Percentiles rank a stretch among this genome's conserved stretches.
phyloP scores from a whole-genome alignment of 176 grass and related monocot species.

The Carex parvula region DNA sequence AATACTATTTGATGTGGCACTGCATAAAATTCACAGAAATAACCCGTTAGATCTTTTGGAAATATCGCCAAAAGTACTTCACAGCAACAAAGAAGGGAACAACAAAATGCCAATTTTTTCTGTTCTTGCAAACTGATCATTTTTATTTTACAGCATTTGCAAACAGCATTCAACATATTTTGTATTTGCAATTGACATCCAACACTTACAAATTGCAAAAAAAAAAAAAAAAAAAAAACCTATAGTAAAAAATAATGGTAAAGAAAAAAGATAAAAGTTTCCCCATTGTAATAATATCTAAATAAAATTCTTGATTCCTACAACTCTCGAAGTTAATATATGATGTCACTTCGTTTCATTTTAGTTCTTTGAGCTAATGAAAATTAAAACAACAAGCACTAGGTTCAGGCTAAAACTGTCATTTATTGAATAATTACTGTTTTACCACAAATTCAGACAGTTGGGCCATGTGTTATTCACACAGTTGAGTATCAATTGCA shows the following conservation, averaged over 20 bases:
- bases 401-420: neutral
- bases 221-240: neutral
- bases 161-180: neutral
- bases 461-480: neutral
- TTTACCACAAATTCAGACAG: neutral
- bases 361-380: neutral
- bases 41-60: neutral
- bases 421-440: neutral
- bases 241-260: neutral
- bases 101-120: neutral
- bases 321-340: neutral
- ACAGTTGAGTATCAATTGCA: neutral
- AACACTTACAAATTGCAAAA: neutral
- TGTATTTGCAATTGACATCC: neutral
- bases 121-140: neutral
- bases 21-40: conserved; percentile 37
- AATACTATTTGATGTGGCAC: conserved; percentile 71
- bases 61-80: neutral
- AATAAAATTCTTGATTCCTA: neutral
- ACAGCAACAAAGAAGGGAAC: neutral
- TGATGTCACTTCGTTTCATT: neutral
- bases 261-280: neutral
- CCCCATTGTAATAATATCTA: neutral
- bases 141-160: neutral
- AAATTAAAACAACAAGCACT: neutral